phyloP scores from a whole-genome alignment of 257 asterid genomes.

The Solanum raphanifolium region DNA sequence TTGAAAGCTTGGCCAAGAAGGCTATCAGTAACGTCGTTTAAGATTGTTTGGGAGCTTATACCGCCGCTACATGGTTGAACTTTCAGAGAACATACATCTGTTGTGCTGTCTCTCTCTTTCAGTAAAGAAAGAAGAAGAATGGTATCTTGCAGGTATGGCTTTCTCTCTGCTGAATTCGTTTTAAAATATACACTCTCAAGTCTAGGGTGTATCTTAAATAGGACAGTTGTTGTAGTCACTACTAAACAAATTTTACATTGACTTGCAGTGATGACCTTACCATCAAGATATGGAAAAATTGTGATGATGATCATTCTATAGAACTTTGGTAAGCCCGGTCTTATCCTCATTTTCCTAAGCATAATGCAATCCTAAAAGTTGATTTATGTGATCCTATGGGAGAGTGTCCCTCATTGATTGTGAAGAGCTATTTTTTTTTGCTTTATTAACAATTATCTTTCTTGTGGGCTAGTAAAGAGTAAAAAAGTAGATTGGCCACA shows the following conservation, averaged over 20 bases:
- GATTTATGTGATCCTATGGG: background rate
- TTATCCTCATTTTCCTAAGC: background rate
- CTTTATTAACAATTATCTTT: background rate
- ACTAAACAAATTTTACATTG: background rate
- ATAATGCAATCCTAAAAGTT: background rate
- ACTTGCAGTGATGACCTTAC: slow-evolving; percentile 83
- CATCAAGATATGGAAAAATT: slow-evolving; percentile 59
- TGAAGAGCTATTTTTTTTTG: background rate
- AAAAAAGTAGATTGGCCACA: background rate
- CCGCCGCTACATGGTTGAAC: background rate
- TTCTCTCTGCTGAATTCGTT: background rate
- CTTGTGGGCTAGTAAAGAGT: background rate
- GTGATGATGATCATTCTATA: slow-evolving; percentile 1
- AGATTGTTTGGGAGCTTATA: slow-evolving; percentile 1
- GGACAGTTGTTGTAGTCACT: background rate
- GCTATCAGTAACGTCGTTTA: background rate
- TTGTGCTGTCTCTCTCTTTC: slow-evolving; percentile 79
- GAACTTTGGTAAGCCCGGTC: slow-evolving; percentile 46
- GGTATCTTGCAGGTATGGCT: slow-evolving; percentile 82
- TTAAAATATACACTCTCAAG: background rate
- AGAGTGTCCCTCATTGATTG: background rate
- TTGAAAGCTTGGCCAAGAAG: background rate
- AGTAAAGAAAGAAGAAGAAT: slow-evolving; percentile 63
- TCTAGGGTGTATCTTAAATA: background rate
- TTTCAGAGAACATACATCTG: slow-evolving; percentile 1